A percentile compares a stretch with the other conserved stretches of the same genome.
Evolutionary conservation across 495 filamentous ascomycete genomes (phyloP).

Genomic region (Aspergillus coremiiformis): DNA sequence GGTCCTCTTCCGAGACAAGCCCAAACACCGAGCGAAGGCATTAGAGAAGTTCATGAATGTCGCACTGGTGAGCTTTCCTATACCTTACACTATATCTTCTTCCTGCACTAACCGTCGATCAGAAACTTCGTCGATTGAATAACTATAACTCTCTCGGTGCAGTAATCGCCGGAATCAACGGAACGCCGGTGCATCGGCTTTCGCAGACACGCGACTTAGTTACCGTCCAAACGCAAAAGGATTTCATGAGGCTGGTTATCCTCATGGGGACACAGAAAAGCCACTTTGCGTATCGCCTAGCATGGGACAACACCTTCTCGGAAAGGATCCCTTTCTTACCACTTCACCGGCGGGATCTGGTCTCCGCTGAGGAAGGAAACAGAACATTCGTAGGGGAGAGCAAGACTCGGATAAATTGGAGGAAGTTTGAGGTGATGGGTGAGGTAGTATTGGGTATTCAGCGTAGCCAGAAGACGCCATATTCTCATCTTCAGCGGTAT

Average conservation of each 20-base stretch:
- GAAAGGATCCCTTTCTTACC: constrained; percentile 92
- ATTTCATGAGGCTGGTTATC: constrained; percentile 81
- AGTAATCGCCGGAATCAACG: constrained; percentile 86
- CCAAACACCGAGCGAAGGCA: constrained; percentile 84
- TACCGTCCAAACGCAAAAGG: constrained; percentile 57
- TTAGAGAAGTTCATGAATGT: constrained; percentile 92
- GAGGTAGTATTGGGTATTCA: constrained; percentile 86
- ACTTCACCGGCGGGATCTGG: constrained; percentile 81
- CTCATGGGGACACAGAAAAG: constrained; percentile 88
- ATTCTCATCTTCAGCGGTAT: constrained; percentile 58
- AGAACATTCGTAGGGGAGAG: constrained; percentile 70
- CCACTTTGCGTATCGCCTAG: constrained; percentile 88
- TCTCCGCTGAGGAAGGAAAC: constrained; percentile 88
- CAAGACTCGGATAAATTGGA: constrained; percentile 86
- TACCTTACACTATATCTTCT: background rate
- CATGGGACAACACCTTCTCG: constrained; percentile 88
- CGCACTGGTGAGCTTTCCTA: constrained; percentile 44
- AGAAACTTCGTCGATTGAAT: constrained; percentile 82
- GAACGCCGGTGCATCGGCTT: constrained; percentile 80
- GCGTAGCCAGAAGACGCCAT: constrained; percentile 80
- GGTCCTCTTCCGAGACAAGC: constrained; percentile 87
- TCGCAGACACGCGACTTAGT: constrained; percentile 74
- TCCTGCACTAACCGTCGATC: background rate
- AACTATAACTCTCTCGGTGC: constrained; percentile 96
- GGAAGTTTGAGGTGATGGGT: constrained; percentile 94